Conservation (phyloP, 2,329 filamentous ascomycete species). For the Rhinocladiella similis region DNA sequence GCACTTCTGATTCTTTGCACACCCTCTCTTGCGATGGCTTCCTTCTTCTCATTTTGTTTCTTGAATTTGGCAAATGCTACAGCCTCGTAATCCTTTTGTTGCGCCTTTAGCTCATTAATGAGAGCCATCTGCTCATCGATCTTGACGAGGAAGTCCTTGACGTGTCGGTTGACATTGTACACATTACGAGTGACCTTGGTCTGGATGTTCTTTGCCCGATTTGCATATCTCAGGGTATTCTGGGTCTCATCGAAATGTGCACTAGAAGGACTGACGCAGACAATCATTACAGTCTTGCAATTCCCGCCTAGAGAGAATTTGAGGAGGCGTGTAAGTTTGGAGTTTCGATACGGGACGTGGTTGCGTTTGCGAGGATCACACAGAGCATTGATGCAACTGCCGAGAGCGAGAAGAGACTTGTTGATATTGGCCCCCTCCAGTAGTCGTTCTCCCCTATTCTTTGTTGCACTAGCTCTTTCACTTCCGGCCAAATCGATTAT, state of each 20-base stretch:
- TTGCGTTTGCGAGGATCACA: conserved; percentile 90
- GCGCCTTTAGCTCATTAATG: conserved; percentile 91
- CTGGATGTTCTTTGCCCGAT: conserved; percentile 98
- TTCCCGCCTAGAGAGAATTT: conserved; percentile 98
- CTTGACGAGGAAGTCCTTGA: conserved; percentile 98
- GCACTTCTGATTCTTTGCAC: conserved; percentile 75
- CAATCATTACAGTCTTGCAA: conserved; percentile 99
- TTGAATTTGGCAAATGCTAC: conserved; percentile 84
- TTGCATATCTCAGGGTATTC: conserved; percentile 95
- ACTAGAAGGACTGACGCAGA: conserved; percentile 94
- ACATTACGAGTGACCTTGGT: conserved; percentile 99
- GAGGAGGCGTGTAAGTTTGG: conserved; percentile 88
- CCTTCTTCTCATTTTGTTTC: conserved; percentile 85
- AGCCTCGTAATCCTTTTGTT: conserved; percentile 85
- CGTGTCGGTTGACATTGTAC: conserved; percentile 97
- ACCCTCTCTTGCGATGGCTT: conserved; percentile 73
- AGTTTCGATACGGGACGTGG: conserved; percentile 96
- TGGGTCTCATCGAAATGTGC: conserved; percentile 98
- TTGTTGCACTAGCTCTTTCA: conserved; percentile 92
- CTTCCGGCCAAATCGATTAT: conserved; percentile 98
- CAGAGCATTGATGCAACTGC: conserved; percentile 96
- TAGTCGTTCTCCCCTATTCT: conserved; percentile 88
- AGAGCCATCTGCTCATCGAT: conserved; percentile 98
- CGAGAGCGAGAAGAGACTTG: conserved; percentile 90
- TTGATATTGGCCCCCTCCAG: conserved; percentile 98